phyloP scores from a whole-genome alignment of 2,329 filamentous ascomycete genomes.

The Neobulgaria alba region DNA sequence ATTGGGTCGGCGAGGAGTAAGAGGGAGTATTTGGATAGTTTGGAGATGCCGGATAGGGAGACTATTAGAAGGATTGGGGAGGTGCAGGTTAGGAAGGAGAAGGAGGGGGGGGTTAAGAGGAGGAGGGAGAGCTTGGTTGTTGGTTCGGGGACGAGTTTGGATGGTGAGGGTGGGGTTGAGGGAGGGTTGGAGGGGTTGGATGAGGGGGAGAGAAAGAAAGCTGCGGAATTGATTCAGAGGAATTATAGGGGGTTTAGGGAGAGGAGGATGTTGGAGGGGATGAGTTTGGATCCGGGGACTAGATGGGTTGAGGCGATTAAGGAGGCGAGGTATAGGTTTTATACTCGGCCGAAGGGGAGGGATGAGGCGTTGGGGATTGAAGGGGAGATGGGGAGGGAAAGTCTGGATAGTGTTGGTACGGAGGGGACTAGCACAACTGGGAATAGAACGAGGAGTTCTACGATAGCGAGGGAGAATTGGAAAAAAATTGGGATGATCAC shows the following conservation, averaged over 20 bases:
- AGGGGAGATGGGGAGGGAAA: constrained; percentile 1
- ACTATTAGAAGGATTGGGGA: not conserved
- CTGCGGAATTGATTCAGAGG: constrained; percentile 54
- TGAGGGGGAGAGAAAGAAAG: constrained; percentile 33
- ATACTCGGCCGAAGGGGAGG: constrained; percentile 36
- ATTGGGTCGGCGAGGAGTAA: not conserved
- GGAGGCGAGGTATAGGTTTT: constrained; percentile 46
- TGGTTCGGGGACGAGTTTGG: too few relatives aligned
- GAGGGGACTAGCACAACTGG: constrained; percentile 1
- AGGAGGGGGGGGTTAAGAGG: not conserved
- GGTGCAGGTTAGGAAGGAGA: not conserved
- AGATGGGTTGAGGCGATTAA: constrained; percentile 37
- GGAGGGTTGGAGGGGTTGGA: too few relatives aligned
- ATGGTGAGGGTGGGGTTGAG: not conserved
- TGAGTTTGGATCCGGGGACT: constrained; percentile 40
- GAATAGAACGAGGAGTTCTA: not conserved
- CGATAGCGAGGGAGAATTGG: constrained; percentile 60
- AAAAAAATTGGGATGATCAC: constrained; percentile 64
- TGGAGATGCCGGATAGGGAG: not conserved
- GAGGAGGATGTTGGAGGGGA: constrained; percentile 60
- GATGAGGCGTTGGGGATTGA: constrained; percentile 12
- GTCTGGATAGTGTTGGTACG: constrained; percentile 11
- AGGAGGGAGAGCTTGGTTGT: too few relatives aligned
- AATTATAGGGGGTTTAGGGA: constrained; percentile 71
- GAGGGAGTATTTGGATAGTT: not conserved